Conservation (phyloP, 1,139 yeast genomes). For the Lodderomyces metapsilosis region DNA sequence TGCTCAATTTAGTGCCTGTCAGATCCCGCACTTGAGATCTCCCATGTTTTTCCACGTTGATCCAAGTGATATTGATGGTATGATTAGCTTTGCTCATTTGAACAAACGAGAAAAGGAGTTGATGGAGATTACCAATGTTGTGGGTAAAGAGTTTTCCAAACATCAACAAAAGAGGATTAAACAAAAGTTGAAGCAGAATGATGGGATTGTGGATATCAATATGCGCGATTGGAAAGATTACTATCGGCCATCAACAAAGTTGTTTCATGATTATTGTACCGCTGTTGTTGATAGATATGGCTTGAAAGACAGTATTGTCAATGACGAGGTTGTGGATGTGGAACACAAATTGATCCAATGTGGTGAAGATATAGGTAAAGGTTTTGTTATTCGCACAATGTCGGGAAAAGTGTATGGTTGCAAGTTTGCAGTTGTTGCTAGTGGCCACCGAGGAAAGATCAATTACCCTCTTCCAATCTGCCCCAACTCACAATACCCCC, state of each 20-base stretch:
- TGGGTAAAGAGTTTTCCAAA: conserved; percentile 46
- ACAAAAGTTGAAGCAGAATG: conserved; percentile 8
- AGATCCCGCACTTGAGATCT: conserved; percentile 44
- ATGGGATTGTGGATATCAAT: conserved; percentile 40
- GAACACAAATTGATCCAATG: conserved; percentile 28
- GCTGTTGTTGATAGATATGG: conserved; percentile 34
- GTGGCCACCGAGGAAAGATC: conserved; percentile 42
- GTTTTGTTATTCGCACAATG: conserved; percentile 28
- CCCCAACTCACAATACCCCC: conserved; percentile 18
- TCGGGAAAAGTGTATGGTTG: conserved; percentile 31
- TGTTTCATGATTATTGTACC: conserved; percentile 41
- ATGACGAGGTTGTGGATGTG: conserved; percentile 35
- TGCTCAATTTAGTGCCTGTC: conserved; percentile 41
- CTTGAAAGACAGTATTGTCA: conserved; percentile 27
- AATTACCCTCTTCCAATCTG: conserved; percentile 30
- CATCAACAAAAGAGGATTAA: conserved; percentile 24
- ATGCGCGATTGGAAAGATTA: conserved; percentile 49
- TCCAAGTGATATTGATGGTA: conserved; percentile 44
- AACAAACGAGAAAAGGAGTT: conserved; percentile 34
- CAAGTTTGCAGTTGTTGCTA: conserved; percentile 37
- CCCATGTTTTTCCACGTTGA: conserved; percentile 55
- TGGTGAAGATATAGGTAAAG: conserved; percentile 27
- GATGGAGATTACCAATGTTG: conserved; percentile 45
- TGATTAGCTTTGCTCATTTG: conserved; percentile 40
- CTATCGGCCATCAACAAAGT: conserved; percentile 42